Base-by-base conservation (phyloP, 208 protist genomes). In the Endotrypanum monterogeii region DNA sequence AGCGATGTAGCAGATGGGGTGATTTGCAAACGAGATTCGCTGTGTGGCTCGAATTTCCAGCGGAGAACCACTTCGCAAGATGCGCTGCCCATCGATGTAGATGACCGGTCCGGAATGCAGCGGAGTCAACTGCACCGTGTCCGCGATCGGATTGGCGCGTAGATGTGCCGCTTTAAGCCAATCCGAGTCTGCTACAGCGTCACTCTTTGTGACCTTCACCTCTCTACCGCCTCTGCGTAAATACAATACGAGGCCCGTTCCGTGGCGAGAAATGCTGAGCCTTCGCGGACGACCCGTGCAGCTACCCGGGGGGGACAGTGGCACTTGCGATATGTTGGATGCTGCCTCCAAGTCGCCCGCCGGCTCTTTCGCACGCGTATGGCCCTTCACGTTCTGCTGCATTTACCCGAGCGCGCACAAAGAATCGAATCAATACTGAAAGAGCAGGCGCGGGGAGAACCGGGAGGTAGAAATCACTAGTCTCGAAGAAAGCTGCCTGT, bases 51-150 rank as follows among this genome's bases (percentile, higher is more conserved):
- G 66, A 52, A 80, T 51, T 54, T 65, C 9, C 32, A 80, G 69
- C 0, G 76, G 76, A n/a, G 68, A 74, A 14, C 54, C 32, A 14
- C 70, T 25, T 4, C 76, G 76, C 35, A 55, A 0, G 23, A 80
- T 25, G 12, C 69, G 68, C 62, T 75, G 76, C 1, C 76, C 70
- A 55, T 80, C 76, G 52, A 80, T 55, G 69, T 74, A 80, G 14
- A 56, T 57, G 46, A 68, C 61, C 12, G 71, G 54, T 14, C 46
- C 25, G 0, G 41, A 32, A 18, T 30, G 18, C 32, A 74, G 35
- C 32, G 74, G 3, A 46, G 62, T 80, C 54, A 80, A 35, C 37
- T 71, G 76, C 67, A 74, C 69, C 55, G 62, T 58, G 30, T 67
- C 28, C 28, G 76, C 35, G 35, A 41, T 28, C 28, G 39, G 52